Evolutionary conservation across 257 asterid species (phyloP), one percentile per base, ranked within the genome.

Genomic region (Penstemon eatonii): DNA sequence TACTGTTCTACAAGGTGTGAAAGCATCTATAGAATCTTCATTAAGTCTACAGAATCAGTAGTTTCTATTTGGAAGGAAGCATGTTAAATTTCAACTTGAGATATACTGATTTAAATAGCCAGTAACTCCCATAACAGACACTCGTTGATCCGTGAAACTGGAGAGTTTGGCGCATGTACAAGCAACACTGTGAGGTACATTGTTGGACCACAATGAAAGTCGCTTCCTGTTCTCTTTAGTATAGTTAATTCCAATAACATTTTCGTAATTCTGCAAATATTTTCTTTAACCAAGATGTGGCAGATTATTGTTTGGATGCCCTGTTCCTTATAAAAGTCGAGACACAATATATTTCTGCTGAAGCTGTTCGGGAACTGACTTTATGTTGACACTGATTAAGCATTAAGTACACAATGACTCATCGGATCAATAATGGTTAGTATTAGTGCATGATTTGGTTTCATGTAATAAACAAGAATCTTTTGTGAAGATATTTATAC

Each of bases 1-100:
- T 69, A 37, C 59, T 7, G 12, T 73, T 76, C 51, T 77, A 56
- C 67, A 51, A 38, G 13, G 38, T 56, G 71, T 56, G 71, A 44
- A 51, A 40, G 39, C 11, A 9, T 49, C 18, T 11, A 12, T 40
- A 70, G 66, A 68, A 57, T 12, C 50, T 68, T 68, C 36, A 56
- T 6, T 54, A 6, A 42, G 33, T 67, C 42, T 41, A 45, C 5
- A 36, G 19, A 44, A 7, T 42, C 6, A 12, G 42, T 55, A 8
- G 43, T 41, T 54, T 12, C 53, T 3, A 49, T 39, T 66, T 5
- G 5, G 0, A 10, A 33, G 2, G 8, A 8, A n/a, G 42, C 38
- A 38, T 6, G 25, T 19, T 37, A 50, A 47, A 60, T 47, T 57
- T 60, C 19, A 19, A 60, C 8, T 50, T 60, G 64, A 56, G 18